These are phyloP conservation scores for Ustilago tritici DNA, from an alignment of 1,284 basidiomycete genomes.

Conservation along the genomic window DNA sequence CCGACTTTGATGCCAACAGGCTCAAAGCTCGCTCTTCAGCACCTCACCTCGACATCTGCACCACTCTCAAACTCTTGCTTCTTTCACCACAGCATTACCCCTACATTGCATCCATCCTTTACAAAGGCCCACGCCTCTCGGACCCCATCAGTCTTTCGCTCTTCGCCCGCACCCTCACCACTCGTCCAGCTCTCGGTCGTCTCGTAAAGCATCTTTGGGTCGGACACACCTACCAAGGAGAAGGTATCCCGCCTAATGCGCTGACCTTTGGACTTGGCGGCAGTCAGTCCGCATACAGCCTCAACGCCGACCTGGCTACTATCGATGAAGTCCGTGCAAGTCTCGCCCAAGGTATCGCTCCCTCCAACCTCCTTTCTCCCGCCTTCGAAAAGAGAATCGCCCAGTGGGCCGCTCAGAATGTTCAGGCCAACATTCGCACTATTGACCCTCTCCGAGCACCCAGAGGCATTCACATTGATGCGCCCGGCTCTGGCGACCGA, in stretches of 20 bases:
- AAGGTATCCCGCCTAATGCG: slow-evolving; percentile 44
- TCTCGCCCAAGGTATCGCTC: slow-evolving; percentile 38
- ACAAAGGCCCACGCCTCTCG: slow-evolving; percentile 49
- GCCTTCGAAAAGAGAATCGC: slow-evolving; percentile 50
- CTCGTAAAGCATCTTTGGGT: slow-evolving; percentile 58
- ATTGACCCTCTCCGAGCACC: slow-evolving; percentile 45
- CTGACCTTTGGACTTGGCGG: slow-evolving; percentile 43
- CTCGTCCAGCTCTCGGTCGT: slow-evolving; percentile 48
- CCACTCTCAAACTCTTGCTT: slow-evolving; percentile 48
- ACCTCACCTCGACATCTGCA: slow-evolving; percentile 47
- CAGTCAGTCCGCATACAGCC: slow-evolving; percentile 41
- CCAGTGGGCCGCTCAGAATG: slow-evolving; percentile 52
- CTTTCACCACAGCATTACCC: slow-evolving; percentile 54
- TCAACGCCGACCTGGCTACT: slow-evolving; percentile 44
- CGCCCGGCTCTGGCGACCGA: slow-evolving; percentile 47
- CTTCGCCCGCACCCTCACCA: slow-evolving; percentile 49
- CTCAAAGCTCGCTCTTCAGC: slow-evolving; percentile 47
- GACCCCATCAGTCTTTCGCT: slow-evolving; percentile 53
- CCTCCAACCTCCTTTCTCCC: slow-evolving; percentile 42
- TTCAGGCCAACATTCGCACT: slow-evolving; percentile 49
- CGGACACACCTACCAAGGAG: slow-evolving; percentile 49
- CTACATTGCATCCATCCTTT: slow-evolving; percentile 53
- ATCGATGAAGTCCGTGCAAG: slow-evolving; percentile 42
- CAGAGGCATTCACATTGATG: slow-evolving; percentile 50
- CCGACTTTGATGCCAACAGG: slow-evolving; percentile 39